These are phyloP conservation scores for Halenospora varia DNA, from an alignment of 495 filamentous ascomycete species.

Conservation along the genomic window DNA sequence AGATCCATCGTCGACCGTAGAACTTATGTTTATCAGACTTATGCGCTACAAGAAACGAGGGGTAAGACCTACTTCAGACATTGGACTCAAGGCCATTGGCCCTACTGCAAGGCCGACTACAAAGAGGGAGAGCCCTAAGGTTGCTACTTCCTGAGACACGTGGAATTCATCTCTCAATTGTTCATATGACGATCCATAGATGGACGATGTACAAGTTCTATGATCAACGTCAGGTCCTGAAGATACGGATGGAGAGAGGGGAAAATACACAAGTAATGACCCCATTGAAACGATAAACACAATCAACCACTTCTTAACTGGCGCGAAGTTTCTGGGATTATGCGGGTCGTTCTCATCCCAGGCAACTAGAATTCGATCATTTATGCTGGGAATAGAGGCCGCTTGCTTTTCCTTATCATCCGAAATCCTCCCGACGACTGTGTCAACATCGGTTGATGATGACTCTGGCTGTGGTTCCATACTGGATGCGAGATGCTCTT, in stretches of 20 bases:
- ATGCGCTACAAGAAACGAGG: no score
- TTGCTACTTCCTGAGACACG: constrained; percentile 36
- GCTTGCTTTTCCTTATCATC: no score
- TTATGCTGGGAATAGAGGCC: not conserved
- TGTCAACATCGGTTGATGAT: no score
- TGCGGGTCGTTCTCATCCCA: constrained; percentile 8
- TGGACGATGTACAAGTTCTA: constrained; percentile 56
- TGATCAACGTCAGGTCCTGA: not conserved
- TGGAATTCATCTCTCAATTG: constrained; percentile 38
- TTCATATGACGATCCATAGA: constrained; percentile 37
- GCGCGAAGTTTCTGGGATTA: constrained; percentile 2
- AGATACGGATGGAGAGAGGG: not conserved
- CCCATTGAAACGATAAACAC: constrained; percentile 3
- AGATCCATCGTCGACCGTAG: not conserved
- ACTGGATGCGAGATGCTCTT: no score
- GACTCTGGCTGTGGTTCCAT: no score
- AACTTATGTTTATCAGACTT: not conserved
- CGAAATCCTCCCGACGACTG: no score
- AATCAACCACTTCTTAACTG: constrained; percentile 8
- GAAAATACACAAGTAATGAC: not conserved
- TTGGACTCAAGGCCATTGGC: constrained; percentile 33
- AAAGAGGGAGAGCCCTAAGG: constrained; percentile 46
- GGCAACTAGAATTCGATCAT: not conserved
- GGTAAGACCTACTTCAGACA: constrained; percentile 61
- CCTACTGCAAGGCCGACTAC: constrained; percentile 47